These are phyloP conservation scores for Thelonectria blattea DNA, from an alignment of 2,329 filamentous ascomycete genomes.

Conservation along the genomic window DNA sequence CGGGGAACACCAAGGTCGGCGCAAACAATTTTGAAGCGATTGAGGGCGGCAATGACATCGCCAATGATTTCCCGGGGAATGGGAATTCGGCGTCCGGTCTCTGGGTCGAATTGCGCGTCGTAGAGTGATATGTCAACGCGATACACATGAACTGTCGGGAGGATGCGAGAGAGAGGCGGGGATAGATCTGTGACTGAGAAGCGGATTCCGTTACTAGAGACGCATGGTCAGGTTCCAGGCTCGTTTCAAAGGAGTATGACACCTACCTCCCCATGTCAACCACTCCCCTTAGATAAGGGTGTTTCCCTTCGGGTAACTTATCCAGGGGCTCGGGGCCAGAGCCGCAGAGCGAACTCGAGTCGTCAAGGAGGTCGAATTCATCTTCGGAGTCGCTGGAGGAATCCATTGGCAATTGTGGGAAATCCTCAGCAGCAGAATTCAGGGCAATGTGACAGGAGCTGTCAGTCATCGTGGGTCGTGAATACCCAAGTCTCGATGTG, in stretches of 20 bases:
- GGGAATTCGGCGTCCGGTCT: slow-evolving; percentile 41
- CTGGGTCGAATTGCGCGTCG: slow-evolving; percentile 42
- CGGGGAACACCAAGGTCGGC: slow-evolving; percentile 34
- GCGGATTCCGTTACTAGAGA: slow-evolving; percentile 69
- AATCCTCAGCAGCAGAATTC: background rate
- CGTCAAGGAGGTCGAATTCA: slow-evolving; percentile 6
- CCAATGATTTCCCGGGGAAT: slow-evolving; percentile 39
- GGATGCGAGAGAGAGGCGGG: slow-evolving; percentile 61
- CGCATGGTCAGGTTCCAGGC: slow-evolving; percentile 16
- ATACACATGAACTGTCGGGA: slow-evolving; percentile 54
- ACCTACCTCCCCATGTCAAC: slow-evolving; percentile 28
- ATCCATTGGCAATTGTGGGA: slow-evolving; percentile 2
- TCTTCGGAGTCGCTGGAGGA: slow-evolving; percentile 7
- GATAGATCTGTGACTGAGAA: slow-evolving; percentile 64
- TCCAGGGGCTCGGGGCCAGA: background rate
- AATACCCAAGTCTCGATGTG: background rate
- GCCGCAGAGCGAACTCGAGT: background rate
- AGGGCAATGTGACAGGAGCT: background rate
- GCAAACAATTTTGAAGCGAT: slow-evolving; percentile 40
- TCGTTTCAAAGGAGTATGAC: background rate
- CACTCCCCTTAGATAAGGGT: slow-evolving; percentile 15
- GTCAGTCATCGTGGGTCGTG: background rate
- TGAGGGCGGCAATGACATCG: slow-evolving; percentile 36
- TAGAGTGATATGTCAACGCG: slow-evolving; percentile 43
- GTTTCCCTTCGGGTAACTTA: background rate